Evolutionary conservation across 2,329 filamentous ascomycete genomes (phyloP), one percentile per base, ranked within the genome.

Genomic region (Tolypocladium inflatum): DNA sequence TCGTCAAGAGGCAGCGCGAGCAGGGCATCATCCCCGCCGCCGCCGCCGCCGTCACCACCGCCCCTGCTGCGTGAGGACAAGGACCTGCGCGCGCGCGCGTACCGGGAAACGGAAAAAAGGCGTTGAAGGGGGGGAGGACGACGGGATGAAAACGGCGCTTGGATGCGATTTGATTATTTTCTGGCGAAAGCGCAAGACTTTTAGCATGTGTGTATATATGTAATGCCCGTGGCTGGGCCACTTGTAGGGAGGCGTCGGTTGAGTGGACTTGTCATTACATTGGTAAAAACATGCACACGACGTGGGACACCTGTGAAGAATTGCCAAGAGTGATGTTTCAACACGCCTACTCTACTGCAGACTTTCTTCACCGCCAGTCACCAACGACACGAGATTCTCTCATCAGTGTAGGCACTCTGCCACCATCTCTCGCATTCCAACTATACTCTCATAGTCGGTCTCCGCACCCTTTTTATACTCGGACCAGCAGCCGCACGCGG

Each of bases 1-100:
- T 91, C 66, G 88, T 89, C 45, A 87, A 87, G 77, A 78, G 80
- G 68, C 84, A 87, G 71, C 75, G 83, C 56, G 84, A 87, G 71
- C 68, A 70, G 58, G 65, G 60, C 37, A 58, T 61, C 33, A 9
- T 51, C 17, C 26, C 48, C 48, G 7, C 23, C 45, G 23, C 26
- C 42, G 2, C 42, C 23, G 30, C 42, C 42, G 5, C 43, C n/a
- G 4, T 10, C 42, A 4, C 42, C 23, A 48, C 45, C 4, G 45
- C 26, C 17, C 17, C 45, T 23, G 45, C 19, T 9, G 45, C 26
- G 45, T 51, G 33, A 8, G 17, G 26, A n/a, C 17, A 33, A 13
- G 45, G 41, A 43, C 41, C n/a, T n/a, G 41, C 23, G 19, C n/a
- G 42, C 5, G 41, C n/a, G 9, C 9, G 4, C 23, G 26, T 8